Evolutionary conservation across 805 yeast genomes (phyloP), one percentile per base, ranked within the genome.

Genomic region (Candida broadrunensis): DNA sequence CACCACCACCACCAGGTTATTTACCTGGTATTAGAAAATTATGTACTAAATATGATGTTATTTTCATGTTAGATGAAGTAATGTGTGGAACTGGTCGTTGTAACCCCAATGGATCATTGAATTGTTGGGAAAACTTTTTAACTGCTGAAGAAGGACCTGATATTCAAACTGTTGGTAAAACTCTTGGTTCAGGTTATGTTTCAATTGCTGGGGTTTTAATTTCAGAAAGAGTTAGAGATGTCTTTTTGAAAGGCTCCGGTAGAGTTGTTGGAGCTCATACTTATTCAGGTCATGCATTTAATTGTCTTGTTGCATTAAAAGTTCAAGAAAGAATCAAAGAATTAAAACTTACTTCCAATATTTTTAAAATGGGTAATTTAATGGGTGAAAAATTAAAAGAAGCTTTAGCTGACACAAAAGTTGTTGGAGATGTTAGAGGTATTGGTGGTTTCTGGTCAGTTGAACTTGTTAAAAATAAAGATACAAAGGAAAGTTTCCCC

Each of bases 401-500:
- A 20, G 37, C 47, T 31, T 19, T 46, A 12, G 31, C 29, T 3
- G 58, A 58, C 20, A 12, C 5, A 14, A 11, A 19, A 5, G 49
- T 54, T 18, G 78, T 70, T 16, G 83, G 81, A 43, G 80, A 80
- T 49, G 70, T 80, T 32, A 68, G 85, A 55, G 85, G 85, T 41
- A 61, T 73, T 39, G 85, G 84, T 45, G 72, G 75, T 31, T 79
- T 80, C 58, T 67, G 80, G 71, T 64, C 78, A 6, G 51, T 80
- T 36, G 84, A 80, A 56, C 64, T 77, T 42, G 83, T 76, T 42
- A 69, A 75, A 49, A 68, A 78, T 51, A 73, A 69, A 48, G 56
- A 51, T 16, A 70, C 81, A 17, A 77, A 76, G 49, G 75, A 73
- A 52, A 63, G 73, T 11, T 76, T 77, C 44, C 67, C 62, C 25